Evolutionary conservation across 2,329 filamentous ascomycete species (phyloP), one percentile per base, ranked within the genome.

Genomic region (Ceratocystis cubensis): DNA sequence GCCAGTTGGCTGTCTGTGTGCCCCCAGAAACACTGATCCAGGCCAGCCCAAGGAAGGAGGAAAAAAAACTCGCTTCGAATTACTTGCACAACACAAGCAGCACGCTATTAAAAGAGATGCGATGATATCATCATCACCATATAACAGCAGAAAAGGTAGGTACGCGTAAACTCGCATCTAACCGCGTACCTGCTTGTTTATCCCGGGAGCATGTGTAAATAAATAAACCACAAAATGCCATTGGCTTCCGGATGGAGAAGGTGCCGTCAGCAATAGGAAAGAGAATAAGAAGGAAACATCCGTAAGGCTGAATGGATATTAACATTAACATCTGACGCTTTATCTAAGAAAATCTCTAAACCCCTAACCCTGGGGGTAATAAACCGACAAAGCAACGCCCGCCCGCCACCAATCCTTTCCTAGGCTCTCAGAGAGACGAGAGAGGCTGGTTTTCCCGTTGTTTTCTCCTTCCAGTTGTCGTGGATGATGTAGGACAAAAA

Each of bases 41-140:
- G 56, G 17, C 56, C 25, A 37, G 25, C 8, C 33, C 33, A 30
- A 17, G 7, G 17, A 13, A n/a, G 28, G 13, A 8, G 22, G 15
- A 28, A 59, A 59, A 57, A 57, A 13, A 57, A 20, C 28, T 59
- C 56, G 56, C 56, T 30, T 59, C 28, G 25, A 59, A 30, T 59
- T 59, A 59, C 56, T 59, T 33, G 28, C 15, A 53, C 20, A 53
- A 53, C 20, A 53, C 8, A 25, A 25, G 25, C 20, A 25, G 8
- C 2, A 22, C 7, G n/a, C 20, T n/a, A 20, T n/a, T n/a, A 48
- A 48, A 20, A 20, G 7, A 20, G 20, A 48, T 48, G 45, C 20
- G 37, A 53, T 20, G 48, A 53, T 53, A 25, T 13, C n/a, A 30
- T 33, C 13, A 8, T 59, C 8, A 10, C 28, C 17, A 15, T 33